Percentiles rank a stretch among this genome's conserved stretches.
Evolutionary conservation across 495 filamentous ascomycete species (phyloP).

Genomic region (Aspergillus avenaceus): DNA sequence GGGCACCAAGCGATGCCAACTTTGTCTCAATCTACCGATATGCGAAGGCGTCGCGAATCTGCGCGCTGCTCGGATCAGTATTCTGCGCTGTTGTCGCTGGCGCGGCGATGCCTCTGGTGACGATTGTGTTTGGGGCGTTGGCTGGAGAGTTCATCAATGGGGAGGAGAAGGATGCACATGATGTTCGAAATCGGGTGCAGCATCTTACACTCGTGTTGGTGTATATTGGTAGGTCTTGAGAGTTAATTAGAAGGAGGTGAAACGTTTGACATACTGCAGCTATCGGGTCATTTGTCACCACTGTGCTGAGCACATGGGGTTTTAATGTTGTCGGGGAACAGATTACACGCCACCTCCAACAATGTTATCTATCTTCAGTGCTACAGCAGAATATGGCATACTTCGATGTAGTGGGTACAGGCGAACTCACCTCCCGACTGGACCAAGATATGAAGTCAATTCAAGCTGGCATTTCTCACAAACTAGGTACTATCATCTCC

Average conservation of each 20-base stretch:
- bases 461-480: slow-evolving; percentile 10
- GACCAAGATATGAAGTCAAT: slow-evolving; percentile 8
- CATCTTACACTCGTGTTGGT: not conserved
- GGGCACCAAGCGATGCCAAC: slow-evolving; percentile 5
- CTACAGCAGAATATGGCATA: slow-evolving; percentile 3
- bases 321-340: not conserved
- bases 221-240: not conserved
- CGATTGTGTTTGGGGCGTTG: slow-evolving; percentile 34
- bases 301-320: slow-evolving; percentile 1
- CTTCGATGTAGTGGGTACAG: slow-evolving; percentile 3
- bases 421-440: not conserved
- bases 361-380: not conserved
- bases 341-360: not conserved
- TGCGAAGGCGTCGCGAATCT: slow-evolving; percentile 62
- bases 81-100: slow-evolving; percentile 64
- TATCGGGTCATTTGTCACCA: slow-evolving; percentile 2
- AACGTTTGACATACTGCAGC: not conserved
- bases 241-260: too few relatives aligned
- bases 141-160: slow-evolving; percentile 8
- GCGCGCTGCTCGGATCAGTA: slow-evolving; percentile 55
- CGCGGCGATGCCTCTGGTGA: slow-evolving; percentile 73
- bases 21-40: slow-evolving; percentile 52
- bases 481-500: not conserved
- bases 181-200: not conserved
- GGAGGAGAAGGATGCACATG: not conserved